Evolutionary conservation across 805 yeast genomes (phyloP).

Genomic region (Metschnikowia santaceciliae): DNA sequence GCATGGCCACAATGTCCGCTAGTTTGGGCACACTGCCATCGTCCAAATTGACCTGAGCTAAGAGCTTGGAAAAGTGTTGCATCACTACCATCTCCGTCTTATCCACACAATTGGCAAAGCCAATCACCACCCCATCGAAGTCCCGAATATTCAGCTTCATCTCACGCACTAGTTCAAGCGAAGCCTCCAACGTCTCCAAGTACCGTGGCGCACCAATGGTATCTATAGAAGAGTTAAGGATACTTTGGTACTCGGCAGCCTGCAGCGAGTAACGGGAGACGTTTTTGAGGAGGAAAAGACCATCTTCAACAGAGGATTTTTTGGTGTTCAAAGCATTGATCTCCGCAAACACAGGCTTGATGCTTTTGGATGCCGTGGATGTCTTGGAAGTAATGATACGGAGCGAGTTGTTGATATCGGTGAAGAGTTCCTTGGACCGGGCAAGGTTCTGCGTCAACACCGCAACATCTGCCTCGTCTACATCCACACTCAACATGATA

Average conservation of each 20-base stretch:
- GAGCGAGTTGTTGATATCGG: constrained; percentile 52
- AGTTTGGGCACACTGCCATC: constrained; percentile 6
- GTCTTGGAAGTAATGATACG: constrained; percentile 51
- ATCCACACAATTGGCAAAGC: constrained; percentile 52
- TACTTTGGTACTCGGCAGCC: constrained; percentile 39
- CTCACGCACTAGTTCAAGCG: constrained; percentile 45
- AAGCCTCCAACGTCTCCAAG: constrained; percentile 30
- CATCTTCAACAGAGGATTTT: constrained; percentile 55
- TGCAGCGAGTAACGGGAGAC: constrained; percentile 48
- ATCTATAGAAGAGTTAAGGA: constrained; percentile 33
- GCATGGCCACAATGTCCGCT: constrained; percentile 10
- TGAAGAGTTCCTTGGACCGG: constrained; percentile 54
- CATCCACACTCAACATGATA: constrained; percentile 36
- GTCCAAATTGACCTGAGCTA: constrained; percentile 8
- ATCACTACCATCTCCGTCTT: constrained; percentile 55
- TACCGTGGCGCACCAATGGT: constrained; percentile 37
- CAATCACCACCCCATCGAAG: constrained; percentile 65
- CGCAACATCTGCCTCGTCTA: constrained; percentile 79
- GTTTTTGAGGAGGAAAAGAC: constrained; percentile 48
- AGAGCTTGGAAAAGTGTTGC: constrained; percentile 38
- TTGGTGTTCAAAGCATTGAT: constrained; percentile 54
- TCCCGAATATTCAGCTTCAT: constrained; percentile 42
- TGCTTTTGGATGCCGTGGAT: constrained; percentile 52
- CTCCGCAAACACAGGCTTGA: constrained; percentile 67
- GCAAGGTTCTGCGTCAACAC: constrained; percentile 72